Conservation (phyloP, 306 rosid genomes). For the Luffa aegyptiaca region DNA sequence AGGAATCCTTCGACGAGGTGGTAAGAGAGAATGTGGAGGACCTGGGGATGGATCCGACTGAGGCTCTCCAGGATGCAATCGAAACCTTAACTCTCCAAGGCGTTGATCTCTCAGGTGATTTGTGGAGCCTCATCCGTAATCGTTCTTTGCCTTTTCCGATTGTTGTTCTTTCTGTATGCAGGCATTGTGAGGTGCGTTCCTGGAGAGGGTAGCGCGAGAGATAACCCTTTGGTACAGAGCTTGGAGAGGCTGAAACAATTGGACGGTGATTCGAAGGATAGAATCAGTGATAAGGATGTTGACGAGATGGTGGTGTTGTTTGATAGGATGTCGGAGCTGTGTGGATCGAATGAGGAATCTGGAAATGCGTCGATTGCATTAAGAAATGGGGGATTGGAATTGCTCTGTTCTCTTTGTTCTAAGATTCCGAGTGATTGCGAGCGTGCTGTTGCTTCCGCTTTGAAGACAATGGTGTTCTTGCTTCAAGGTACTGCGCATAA, state of each 20-base stretch:
- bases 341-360: conserved; percentile 25
- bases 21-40: conserved; percentile 84
- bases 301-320: conserved; percentile 27
- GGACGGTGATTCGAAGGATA: conserved; percentile 10
- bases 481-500: conserved; percentile 43
- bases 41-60: conserved; percentile 80
- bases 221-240: conserved; percentile 54
- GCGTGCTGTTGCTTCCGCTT: conserved; percentile 27
- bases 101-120: conserved; percentile 81
- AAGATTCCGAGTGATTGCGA: conserved; percentile 23
- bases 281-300: conserved; percentile 1
- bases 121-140: background rate
- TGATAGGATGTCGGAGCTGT: conserved; percentile 32
- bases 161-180: conserved; percentile 8
- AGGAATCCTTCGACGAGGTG: conserved; percentile 78
- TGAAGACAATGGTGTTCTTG: conserved; percentile 40
- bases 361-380: conserved; percentile 57
- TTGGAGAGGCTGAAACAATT: conserved; percentile 42
- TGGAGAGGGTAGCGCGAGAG: conserved; percentile 44
- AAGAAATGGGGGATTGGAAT: conserved; percentile 54
- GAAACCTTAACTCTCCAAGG: conserved; percentile 80
- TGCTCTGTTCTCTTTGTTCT: conserved; percentile 49
- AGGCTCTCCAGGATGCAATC: conserved; percentile 83
- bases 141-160: background rate
- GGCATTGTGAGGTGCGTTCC: conserved; percentile 66